Base-by-base conservation (phyloP, 2,329 filamentous ascomycete genomes). In the Trichoderma pleuroti region DNA sequence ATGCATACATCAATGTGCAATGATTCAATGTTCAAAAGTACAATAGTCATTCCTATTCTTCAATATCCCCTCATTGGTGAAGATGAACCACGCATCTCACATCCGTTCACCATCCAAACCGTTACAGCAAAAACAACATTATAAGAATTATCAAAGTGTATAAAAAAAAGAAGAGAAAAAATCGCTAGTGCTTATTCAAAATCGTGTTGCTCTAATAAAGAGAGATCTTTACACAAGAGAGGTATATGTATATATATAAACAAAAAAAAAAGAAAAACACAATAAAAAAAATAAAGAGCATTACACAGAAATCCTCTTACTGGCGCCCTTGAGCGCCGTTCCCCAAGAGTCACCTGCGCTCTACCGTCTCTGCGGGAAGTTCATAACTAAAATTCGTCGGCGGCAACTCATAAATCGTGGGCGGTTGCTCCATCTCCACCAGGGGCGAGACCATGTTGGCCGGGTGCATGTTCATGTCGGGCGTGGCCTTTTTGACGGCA, bases 361-460 rank as follows among this genome's bases (percentile, higher is more conserved):
- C 66, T 3, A 68, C 56, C 5, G 2, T 61, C 28, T 68, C 66
- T 10, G 66, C 66, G 11, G 66, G 56, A 28, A 68, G 66, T 32
- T 68, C 66, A 26, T 68, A 68, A 18, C 39, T 68, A 24, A 26
- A 61, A 26, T 61, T 68, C 9, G 56, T 34, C 21, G 21, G 66
- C 9, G 66, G 66, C 56, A 68, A 39, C 56, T 68, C 66, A 39
- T 68, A 49, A 16, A 68, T 57, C 56, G 59, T 68, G 6, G 66
- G 66, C n/a, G 66, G 66, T 39, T 68, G 66, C 56, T 68, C 66
- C 66, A 68, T 34, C 56, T 68, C 66, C n/a, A 68, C 66, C 21
- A 49, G 36, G 7, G 66, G 66, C 39, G 54, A 30, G 26, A 11
- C 21, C 36, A 46, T 28, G 28, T 52, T 32, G 56, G 26, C 12